Base-by-base conservation (phyloP, 2,329 filamentous ascomycete genomes). In the Sclerotinia borealis region DNA sequence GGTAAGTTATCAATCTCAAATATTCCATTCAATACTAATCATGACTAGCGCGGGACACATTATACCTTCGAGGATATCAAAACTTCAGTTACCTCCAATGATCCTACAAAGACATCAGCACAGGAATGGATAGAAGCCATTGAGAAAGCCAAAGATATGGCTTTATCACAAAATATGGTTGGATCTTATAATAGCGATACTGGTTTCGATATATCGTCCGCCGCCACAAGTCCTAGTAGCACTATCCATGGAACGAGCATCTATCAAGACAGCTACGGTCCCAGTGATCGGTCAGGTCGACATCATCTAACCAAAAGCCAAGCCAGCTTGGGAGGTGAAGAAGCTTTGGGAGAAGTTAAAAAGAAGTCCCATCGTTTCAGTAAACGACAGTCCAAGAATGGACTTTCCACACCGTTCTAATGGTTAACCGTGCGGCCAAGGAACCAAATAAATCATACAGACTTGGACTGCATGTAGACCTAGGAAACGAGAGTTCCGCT, bases 31-130 rank as follows among this genome's bases (percentile, higher is more conserved):
- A 49, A 64, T 54, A 27, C 65, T 67, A 48, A 68, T 60, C 22
- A 52, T 69, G 64, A 67, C 67, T 55, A 75, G 93, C 86, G 86
- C 68, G 93, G 96, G 64, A 90, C 93, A 72, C 93, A 96, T 71
- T 95, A 91, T 74, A 90, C 90, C 17, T 99, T 99, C 72, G 95
- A 99, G 77, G 93, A 98, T 72, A 83, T 87, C n/a, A 96, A 96
- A 74, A 83, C 87, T 22, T 85, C 87, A 64, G 71, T 74, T 70
- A 81, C 81, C 54, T 83, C 80, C 66, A 81, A 82, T 27, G 88
- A 86, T 67, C 83, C 82, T 48, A 84, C 84, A 49, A 86, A 87
- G 66, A 83, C 86, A 64, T 88, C 87, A 5, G 90, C 91, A 6
- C 87, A 95, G 68, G 93, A 98, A 75, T 99, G 95, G 95, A 83